Conservation (phyloP, 176 grass and related monocot genomes). For the Musa beccarii region DNA sequence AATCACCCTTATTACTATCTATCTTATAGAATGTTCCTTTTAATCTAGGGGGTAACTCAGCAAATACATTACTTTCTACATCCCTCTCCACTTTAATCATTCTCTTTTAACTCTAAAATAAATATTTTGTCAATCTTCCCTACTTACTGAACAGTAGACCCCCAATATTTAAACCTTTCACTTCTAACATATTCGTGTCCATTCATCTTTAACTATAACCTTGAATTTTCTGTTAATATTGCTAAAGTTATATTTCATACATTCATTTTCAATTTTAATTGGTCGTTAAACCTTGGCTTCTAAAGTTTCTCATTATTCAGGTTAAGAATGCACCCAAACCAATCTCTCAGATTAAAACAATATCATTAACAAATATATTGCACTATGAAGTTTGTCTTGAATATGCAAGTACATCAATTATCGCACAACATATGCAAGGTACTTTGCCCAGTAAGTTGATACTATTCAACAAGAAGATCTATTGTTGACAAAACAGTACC, state of each 20-base stretch:
- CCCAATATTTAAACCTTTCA: no score
- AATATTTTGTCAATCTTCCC: no score
- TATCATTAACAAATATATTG: no score
- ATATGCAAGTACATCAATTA: not conserved
- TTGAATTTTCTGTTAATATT: not conserved
- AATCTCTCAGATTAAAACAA: no score
- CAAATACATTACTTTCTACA: not conserved
- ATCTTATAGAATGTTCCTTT: no score
- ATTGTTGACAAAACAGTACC: conserved; percentile 33
- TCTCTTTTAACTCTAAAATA: not conserved
- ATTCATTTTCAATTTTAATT: no score
- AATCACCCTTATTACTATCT: no score
- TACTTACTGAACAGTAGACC: no score
- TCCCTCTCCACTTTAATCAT: not conserved
- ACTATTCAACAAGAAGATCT: not conserved
- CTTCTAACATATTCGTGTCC: not conserved
- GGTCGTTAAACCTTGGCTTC: no score
- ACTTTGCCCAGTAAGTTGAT: not conserved
- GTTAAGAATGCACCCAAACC: no score
- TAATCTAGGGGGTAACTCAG: not conserved
- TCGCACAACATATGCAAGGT: not conserved
- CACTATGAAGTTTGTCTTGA: no score
- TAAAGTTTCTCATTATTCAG: no score
- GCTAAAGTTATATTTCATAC: not conserved
- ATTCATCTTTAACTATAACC: not conserved